Conservation (phyloP, 805 yeast genomes). For the Candida ficus region DNA sequence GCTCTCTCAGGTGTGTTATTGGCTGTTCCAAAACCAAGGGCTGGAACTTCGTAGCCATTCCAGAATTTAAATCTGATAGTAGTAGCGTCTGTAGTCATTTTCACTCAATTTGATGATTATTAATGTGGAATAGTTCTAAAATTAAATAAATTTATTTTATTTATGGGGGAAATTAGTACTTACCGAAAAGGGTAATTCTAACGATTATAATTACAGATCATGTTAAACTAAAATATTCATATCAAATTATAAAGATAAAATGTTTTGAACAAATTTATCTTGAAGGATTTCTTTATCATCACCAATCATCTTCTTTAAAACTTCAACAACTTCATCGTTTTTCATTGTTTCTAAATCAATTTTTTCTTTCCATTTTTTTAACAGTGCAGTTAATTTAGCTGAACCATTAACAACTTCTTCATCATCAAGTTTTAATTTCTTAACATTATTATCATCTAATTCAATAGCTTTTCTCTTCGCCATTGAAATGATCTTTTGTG, state of each 20-base stretch:
- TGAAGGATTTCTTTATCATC: constrained; percentile 23
- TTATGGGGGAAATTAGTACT: no score
- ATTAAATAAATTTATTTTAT: no score
- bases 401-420: constrained; percentile 53
- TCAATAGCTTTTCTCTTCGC: constrained; percentile 93
- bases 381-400: constrained; percentile 37
- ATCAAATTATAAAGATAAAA: constrained; percentile 32
- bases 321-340: constrained; percentile 35
- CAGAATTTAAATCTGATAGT: no score
- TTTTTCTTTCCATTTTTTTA: constrained; percentile 32
- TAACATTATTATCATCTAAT: constrained; percentile 48
- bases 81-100: no score
- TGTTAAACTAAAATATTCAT: no score
- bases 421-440: constrained; percentile 44
- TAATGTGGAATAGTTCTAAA: no score
- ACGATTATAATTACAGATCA: no score
- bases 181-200: no score
- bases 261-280: constrained; percentile 43
- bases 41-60: no score
- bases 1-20: no score
- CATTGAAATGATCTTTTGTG: constrained; percentile 84
- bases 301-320: constrained; percentile 31
- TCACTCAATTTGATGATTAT: no score
- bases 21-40: no score
- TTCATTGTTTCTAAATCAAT: constrained; percentile 15